Base-by-base conservation (phyloP, 2,329 filamentous ascomycete species). In the Fusarium piperis region DNA sequence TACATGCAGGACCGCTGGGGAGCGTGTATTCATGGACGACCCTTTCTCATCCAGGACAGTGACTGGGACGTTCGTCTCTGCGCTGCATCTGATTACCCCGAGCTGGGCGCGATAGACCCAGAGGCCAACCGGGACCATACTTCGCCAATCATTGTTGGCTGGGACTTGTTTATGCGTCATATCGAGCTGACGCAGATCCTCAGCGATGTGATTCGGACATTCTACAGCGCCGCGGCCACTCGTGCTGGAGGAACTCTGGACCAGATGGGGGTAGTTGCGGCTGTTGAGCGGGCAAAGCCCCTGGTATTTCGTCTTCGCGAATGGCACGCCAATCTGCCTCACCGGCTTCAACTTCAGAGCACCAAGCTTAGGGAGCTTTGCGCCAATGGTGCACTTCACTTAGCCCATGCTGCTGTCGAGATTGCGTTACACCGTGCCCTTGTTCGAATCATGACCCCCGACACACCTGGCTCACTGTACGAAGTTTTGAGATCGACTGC, bases 1-100 rank as follows among this genome's bases (percentile, higher is more conserved):
- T 92, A 87, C 68, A 89, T 91, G 83, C 90, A 92, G 75, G 90
- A 92, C 69, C 89, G 88, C 73, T 91, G 87, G 89, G 85, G 86
- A 3, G 84, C 87, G 3, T 81, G 89, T 38, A 85, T 88, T 30
- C 86, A 89, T 70, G 89, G 89, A 9, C 82, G 88, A 28, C 88
- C 88, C 12, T 87, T 85, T 26, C 85, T 89, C 58, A 87, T 90
- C 26, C 78, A 79, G 12, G 78, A 82, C 4, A 82, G 82, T 9
- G 87, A 90, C 72, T 91, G 89, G 89, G 85, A 85, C 26, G 84
- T 90, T 3, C 80, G 74, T 6, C 78, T 73, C 3, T 78, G 81
- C 32, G 70, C 75, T 8, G 73, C 78, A 2, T 73, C 79, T 12
- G 82, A 84, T 65, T 83, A 83, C n/a, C 79, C 81, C 3, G 82